Percentiles rank a stretch among this genome's conserved stretches.
Evolutionary conservation across 768 basidiomycete genomes (phyloP).

Genomic region (Tricholoma terreum): DNA sequence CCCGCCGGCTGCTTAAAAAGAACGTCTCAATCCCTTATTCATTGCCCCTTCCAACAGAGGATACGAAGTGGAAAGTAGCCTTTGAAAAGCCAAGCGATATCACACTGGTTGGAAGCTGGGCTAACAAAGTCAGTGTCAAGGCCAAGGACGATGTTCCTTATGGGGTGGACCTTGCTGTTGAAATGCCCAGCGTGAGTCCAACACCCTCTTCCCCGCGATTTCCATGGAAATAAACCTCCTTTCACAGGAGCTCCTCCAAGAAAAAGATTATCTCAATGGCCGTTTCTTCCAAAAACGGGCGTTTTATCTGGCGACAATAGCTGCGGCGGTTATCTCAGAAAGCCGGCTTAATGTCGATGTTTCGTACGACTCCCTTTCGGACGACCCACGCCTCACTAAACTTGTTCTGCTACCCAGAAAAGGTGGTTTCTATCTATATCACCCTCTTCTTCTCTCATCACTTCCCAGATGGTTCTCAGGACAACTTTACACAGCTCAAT

Average conservation of each 20-base stretch:
- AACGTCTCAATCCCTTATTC: constrained; percentile 67
- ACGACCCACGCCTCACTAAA: constrained; percentile 64
- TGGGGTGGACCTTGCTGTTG: constrained; percentile 75
- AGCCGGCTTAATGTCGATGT: constrained; percentile 53
- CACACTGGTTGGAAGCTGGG: constrained; percentile 83
- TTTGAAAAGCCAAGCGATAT: constrained; percentile 79
- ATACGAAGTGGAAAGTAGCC: constrained; percentile 85
- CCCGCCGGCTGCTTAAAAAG: constrained; percentile 49
- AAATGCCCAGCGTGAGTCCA: constrained; percentile 77
- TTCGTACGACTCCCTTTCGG: constrained; percentile 52
- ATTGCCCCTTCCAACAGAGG: constrained; percentile 66
- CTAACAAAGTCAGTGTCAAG: constrained; percentile 71
- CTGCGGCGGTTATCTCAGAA: constrained; percentile 47
- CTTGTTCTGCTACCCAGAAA: constrained; percentile 57
- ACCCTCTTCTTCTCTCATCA: constrained; percentile 19
- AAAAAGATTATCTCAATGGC: constrained; percentile 89
- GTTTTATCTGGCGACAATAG: constrained; percentile 82
- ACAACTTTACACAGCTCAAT: constrained; percentile 66
- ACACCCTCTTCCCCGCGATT: background rate
- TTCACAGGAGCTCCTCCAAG: constrained; percentile 78
- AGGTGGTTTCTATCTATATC: constrained; percentile 36
- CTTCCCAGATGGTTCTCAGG: constrained; percentile 44
- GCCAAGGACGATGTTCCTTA: constrained; percentile 62
- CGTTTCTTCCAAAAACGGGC: constrained; percentile 92
- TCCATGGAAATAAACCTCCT: constrained; percentile 9